Evolutionary conservation across 192 early-diverging fungal species (phyloP), one percentile per base, ranked within the genome.

Genomic region (Rhizoclosmatium globosum): DNA sequence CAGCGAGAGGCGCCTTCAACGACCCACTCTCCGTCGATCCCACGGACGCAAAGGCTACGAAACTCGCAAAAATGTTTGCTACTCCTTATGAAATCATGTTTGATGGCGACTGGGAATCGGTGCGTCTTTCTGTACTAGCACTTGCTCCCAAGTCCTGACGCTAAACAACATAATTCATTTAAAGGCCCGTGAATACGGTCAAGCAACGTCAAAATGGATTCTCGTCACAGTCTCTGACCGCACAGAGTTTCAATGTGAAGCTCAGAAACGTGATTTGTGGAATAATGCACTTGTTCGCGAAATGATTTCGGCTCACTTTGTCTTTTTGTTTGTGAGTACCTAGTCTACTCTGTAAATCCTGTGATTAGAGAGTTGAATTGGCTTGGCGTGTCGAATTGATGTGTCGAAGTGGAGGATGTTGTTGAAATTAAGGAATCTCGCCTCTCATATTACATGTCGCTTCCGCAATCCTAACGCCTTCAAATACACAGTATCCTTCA

Each of bases 221-320:
- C 79, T 97, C 0, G 79, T 85, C 31, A 79, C 84, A 43, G 71
- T 84, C 4, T 23, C 70, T 64, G 92, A 97, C 58, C 84, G 91
- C 3, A 82, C 90, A 0, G 94, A 97, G 58, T 98, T 98, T 83
- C 82, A 87, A 23, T 97, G 95, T 82, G 94, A 97, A 75, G 85
- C 92, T 19, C 82, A 98, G 81, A 98, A 97, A 80, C 92, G 97
- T 68, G 96, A 99, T 86, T 87, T 98, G 60, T 99, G 96, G 96
- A 97, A 92, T 43, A 86, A 95, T 64, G 43, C 77, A 81, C 77
- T 84, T 15, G 93, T 98, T 4, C 92, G 94, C 81, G 92, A 94
- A 6, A 69, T 95, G 9, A 86, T 99, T 59, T 82, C 82, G 42
- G 91, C 89, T 61, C 85, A 92, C 71, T 98, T 98, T 90, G 75